Evolutionary conservation across 2,329 filamentous ascomycete genomes (phyloP).

Genomic region (Phialophora macrospora): DNA sequence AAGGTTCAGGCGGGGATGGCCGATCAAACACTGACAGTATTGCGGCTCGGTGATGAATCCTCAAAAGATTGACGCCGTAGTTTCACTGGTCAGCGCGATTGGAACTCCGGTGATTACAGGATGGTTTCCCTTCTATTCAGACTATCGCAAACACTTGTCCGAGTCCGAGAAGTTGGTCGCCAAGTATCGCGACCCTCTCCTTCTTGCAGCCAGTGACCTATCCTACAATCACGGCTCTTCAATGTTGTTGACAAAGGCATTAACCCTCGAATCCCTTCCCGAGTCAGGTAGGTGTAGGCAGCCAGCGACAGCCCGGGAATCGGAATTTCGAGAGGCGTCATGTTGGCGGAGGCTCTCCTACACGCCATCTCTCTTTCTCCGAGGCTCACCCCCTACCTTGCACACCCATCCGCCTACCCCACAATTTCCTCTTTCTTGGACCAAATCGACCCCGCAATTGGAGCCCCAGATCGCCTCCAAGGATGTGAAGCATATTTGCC

Average conservation of each 20-base stretch:
- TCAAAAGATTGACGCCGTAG: background rate
- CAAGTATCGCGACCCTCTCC: constrained; percentile 1
- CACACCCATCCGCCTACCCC: background rate
- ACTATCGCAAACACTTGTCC: background rate
- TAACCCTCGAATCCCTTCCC: background rate
- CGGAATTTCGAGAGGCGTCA: too few species aligned
- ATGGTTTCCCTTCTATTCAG: constrained; percentile 1
- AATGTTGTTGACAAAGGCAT: background rate
- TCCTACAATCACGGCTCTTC: background rate
- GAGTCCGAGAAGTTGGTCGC: constrained; percentile 2
- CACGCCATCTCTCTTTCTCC: background rate
- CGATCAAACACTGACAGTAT: background rate
- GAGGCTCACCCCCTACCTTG: background rate
- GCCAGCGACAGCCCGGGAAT: too few species aligned
- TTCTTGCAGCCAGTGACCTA: background rate
- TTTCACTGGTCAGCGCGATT: background rate
- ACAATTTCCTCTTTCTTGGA: background rate
- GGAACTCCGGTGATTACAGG: background rate
- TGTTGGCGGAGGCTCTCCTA: too few species aligned
- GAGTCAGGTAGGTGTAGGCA: too few species aligned
- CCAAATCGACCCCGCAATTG: background rate
- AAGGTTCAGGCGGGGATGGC: background rate
- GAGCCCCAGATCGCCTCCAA: background rate
- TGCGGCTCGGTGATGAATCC: too few species aligned
- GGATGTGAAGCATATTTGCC: background rate